phyloP scores from a whole-genome alignment of 805 yeast genomes.

The Pachysolen tannophilus region DNA sequence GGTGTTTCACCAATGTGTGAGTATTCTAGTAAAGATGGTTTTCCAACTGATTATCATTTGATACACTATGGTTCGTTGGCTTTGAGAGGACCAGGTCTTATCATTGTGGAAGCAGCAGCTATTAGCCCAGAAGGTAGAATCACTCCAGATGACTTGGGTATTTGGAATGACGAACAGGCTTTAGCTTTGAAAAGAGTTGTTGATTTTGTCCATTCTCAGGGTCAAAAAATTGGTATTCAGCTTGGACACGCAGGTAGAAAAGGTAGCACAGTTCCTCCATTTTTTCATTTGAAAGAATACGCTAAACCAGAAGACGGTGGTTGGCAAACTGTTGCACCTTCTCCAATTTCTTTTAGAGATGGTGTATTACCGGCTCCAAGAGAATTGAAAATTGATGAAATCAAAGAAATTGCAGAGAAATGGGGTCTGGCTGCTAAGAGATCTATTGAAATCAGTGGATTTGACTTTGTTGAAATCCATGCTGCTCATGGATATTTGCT shows the following conservation, averaged over 20 bases:
- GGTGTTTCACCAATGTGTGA: conserved; percentile 54
- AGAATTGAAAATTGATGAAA: conserved; percentile 35
- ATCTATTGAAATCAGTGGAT: conserved; percentile 41
- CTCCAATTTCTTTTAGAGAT: conserved; percentile 24
- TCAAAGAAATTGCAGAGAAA: conserved; percentile 29
- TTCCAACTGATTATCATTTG: conserved; percentile 37
- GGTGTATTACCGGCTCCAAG: conserved; percentile 22
- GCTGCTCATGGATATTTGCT: conserved; percentile 33
- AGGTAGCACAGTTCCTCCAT: conserved; percentile 26
- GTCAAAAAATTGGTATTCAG: conserved; percentile 42
- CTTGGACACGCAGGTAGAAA: conserved; percentile 50
- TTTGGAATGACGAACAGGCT: conserved; percentile 45
- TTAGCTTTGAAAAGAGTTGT: conserved; percentile 28
- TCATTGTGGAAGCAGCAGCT: conserved; percentile 34
- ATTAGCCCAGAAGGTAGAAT: conserved; percentile 14
- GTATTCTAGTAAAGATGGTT: conserved; percentile 35
- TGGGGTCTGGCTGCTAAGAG: conserved; percentile 40
- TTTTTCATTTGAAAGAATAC: conserved; percentile 21
- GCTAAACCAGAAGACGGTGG: conserved; percentile 29
- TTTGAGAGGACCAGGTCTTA: conserved; percentile 40
- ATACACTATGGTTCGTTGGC: conserved; percentile 42
- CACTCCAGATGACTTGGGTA: conserved; percentile 27
- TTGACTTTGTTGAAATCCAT: conserved; percentile 58
- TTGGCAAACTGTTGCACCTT: conserved; percentile 37
- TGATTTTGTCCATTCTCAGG: conserved; percentile 37